phyloP scores from a whole-genome alignment of 2,329 filamentous ascomycete species.

The Alternaria solani region DNA sequence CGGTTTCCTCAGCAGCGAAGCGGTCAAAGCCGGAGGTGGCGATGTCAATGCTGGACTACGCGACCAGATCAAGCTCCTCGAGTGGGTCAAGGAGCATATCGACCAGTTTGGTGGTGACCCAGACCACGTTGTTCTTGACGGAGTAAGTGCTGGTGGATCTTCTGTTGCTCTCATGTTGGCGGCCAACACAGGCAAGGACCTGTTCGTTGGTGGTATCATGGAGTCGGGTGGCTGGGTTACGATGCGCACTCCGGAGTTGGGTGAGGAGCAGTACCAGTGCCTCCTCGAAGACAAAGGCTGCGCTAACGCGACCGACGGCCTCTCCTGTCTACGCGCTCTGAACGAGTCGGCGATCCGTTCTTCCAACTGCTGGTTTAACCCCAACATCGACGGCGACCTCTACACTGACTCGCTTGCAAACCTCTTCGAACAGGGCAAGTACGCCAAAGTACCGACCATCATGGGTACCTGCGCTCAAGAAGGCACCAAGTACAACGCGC shows the following conservation, averaged over 20 bases:
- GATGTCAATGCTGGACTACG: slow-evolving; percentile 73
- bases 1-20: slow-evolving; percentile 71
- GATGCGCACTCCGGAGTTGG: slow-evolving; percentile 58
- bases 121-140: slow-evolving; percentile 71
- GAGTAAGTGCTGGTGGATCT: slow-evolving; percentile 71
- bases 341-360: slow-evolving; percentile 55
- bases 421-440: slow-evolving; percentile 59
- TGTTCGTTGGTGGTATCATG: slow-evolving; percentile 63
- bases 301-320: slow-evolving; percentile 45
- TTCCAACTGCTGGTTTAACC: slow-evolving; percentile 55
- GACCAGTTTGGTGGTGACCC: slow-evolving; percentile 73
- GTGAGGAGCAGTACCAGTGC: slow-evolving; percentile 62
- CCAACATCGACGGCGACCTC: slow-evolving; percentile 61
- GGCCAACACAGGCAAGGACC: slow-evolving; percentile 52
- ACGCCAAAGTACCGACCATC: slow-evolving; percentile 63
- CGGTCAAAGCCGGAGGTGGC: slow-evolving; percentile 57
- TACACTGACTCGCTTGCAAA: slow-evolving; percentile 59
- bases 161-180: slow-evolving; percentile 33
- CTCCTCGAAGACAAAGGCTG: slow-evolving; percentile 61
- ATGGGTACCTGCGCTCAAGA: slow-evolving; percentile 68
- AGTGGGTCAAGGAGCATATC: slow-evolving; percentile 76
- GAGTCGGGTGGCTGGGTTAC: slow-evolving; percentile 63
- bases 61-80: slow-evolving; percentile 72
- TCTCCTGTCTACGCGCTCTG: slow-evolving; percentile 60
- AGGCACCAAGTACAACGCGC: slow-evolving; percentile 67